These are phyloP conservation scores for Pseudomonodictys pantanalensis DNA, from an alignment of 495 filamentous ascomycete genomes.

Conservation along the genomic window DNA sequence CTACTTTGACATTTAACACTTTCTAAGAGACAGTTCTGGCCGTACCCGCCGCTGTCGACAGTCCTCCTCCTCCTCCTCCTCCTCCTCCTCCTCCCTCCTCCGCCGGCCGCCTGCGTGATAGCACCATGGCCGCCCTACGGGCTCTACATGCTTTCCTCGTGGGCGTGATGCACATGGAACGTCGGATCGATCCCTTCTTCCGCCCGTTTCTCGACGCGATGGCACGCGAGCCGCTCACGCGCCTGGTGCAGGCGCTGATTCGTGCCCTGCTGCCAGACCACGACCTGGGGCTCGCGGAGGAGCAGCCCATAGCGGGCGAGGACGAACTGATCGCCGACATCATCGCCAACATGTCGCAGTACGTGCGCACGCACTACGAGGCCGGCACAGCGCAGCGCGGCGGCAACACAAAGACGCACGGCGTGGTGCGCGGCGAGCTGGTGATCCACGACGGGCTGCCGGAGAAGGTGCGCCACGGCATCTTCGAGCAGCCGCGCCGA, in stretches of 20 bases:
- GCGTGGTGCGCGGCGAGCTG: constrained; percentile 17
- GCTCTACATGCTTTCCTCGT: constrained; percentile 15
- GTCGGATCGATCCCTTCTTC: constrained; percentile 12
- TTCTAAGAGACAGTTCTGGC: constrained; percentile 7
- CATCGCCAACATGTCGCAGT: constrained; percentile 20
- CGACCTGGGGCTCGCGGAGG: constrained; percentile 13
- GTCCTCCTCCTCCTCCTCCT: background rate
- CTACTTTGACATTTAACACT: constrained; percentile 4
- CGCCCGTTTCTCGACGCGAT: constrained; percentile 14
- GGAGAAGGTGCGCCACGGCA: constrained; percentile 10
- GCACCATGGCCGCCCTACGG: constrained; percentile 11
- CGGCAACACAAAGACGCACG: constrained; percentile 19
- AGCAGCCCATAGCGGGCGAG: constrained; percentile 11
- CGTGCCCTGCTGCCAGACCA: constrained; percentile 10
- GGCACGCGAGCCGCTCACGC: constrained; percentile 14
- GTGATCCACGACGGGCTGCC: constrained; percentile 15
- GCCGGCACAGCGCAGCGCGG: constrained; percentile 16
- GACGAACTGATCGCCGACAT: constrained; percentile 15
- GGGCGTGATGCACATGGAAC: constrained; percentile 9
- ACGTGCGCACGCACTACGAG: constrained; percentile 18
- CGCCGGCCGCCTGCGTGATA: background rate
- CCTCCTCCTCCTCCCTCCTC: background rate
- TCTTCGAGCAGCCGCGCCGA: constrained; percentile 13
- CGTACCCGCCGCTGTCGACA: constrained; percentile 4
- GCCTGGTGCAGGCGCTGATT: constrained; percentile 12